Evolutionary conservation across 2,329 filamentous ascomycete species (phyloP).

Genomic region (Penicillium sp.): DNA sequence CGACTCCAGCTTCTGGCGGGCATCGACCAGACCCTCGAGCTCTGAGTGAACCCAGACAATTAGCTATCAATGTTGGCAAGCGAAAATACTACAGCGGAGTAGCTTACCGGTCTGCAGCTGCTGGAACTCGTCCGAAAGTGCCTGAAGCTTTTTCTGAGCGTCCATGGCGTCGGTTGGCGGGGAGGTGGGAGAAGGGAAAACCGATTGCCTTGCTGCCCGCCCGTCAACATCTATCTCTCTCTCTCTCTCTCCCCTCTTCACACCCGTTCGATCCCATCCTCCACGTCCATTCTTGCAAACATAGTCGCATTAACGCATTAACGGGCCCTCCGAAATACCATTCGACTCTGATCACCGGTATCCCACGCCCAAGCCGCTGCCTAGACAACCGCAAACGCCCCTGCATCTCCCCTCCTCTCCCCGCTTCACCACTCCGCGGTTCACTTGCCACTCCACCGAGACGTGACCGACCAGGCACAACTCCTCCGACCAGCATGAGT

Average conservation of each 20-base stretch:
- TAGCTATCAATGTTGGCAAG: slow-evolving; percentile 3
- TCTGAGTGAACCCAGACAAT: slow-evolving; percentile 56
- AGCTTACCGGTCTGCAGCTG: slow-evolving; percentile 76
- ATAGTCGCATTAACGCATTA: slow-evolving; percentile 2
- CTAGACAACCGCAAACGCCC: slow-evolving; percentile 17
- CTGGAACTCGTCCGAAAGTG: slow-evolving; percentile 83
- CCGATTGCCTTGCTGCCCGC: slow-evolving; percentile 25
- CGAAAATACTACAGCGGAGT: background rate
- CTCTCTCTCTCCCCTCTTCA: slow-evolving; percentile 16
- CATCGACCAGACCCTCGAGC: slow-evolving; percentile 71
- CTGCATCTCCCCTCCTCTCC: slow-evolving; percentile 16
- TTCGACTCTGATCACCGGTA: background rate
- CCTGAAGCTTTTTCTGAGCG: slow-evolving; percentile 74
- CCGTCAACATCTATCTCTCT: slow-evolving; percentile 25
- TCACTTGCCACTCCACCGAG: slow-evolving; percentile 18
- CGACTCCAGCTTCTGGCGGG: slow-evolving; percentile 85
- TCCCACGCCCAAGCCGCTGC: slow-evolving; percentile 10
- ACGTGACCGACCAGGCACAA: slow-evolving; percentile 9
- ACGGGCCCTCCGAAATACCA: slow-evolving; percentile 1
- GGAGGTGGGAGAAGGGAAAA: slow-evolving; percentile 33
- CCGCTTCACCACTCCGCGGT: slow-evolving; percentile 27
- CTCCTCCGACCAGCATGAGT: slow-evolving; percentile 65
- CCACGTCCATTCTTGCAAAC: slow-evolving; percentile 10
- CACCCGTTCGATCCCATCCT: slow-evolving; percentile 17
- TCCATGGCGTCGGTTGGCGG: slow-evolving; percentile 44